Evolutionary conservation across 1,284 basidiomycete genomes (phyloP).

Genomic region (Cronartium quercuum): DNA sequence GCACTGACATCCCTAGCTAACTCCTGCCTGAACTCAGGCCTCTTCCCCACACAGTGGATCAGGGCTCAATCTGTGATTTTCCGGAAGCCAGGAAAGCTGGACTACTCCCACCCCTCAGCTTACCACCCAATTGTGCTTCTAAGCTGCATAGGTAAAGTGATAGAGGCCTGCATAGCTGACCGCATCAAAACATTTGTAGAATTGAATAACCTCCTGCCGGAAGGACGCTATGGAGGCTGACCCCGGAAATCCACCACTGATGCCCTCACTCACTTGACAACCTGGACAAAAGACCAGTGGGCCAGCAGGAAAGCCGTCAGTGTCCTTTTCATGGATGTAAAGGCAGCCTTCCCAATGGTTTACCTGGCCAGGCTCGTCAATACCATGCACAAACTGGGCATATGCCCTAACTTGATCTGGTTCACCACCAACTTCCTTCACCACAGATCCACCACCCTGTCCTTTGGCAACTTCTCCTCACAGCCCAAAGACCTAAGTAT

Average conservation of each 20-base stretch:
- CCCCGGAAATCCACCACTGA: neutral
- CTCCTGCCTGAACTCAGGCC: neutral
- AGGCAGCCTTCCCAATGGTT: neutral
- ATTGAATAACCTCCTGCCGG: neutral
- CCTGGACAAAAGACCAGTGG: neutral
- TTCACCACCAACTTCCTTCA: neutral
- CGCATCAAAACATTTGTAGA: neutral
- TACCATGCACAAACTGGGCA: neutral
- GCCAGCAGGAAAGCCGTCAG: neutral
- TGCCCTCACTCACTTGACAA: neutral
- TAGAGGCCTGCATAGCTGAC: neutral
- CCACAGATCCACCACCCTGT: neutral
- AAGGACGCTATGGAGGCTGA: neutral
- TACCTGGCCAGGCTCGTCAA: neutral
- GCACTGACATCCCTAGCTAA: neutral
- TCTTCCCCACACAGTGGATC: neutral
- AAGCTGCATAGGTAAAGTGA: neutral
- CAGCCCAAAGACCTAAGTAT: neutral
- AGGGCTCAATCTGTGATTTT: slow-evolving; percentile 2
- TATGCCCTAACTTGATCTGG: neutral
- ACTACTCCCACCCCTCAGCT: neutral
- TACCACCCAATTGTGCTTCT: neutral
- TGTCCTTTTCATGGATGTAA: neutral
- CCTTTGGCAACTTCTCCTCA: neutral
- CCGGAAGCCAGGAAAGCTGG: neutral